These are phyloP conservation scores for Cystoderma amianthinum DNA, from an alignment of 768 basidiomycete species.

Conservation along the genomic window DNA sequence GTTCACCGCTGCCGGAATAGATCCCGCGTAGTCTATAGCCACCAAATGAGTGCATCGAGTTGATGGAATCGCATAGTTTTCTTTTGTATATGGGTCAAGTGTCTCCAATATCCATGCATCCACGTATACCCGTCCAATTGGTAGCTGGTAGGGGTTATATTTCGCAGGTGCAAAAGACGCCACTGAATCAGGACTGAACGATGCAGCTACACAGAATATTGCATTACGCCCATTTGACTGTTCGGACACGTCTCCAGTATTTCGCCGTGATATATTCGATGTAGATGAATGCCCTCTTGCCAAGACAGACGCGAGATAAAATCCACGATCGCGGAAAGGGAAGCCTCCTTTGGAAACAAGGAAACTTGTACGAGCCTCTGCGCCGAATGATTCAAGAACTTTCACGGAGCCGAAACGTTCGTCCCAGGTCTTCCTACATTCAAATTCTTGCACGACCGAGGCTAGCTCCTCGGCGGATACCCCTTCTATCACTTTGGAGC, in stretches of 20 bases:
- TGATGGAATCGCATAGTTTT: constrained; percentile 92
- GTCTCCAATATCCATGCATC: constrained; percentile 98
- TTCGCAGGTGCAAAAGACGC: constrained; percentile 53
- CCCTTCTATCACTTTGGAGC: constrained; percentile 88
- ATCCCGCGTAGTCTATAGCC: constrained; percentile 82
- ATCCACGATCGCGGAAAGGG: constrained; percentile 86
- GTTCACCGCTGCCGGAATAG: constrained; percentile 79
- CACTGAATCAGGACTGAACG: constrained; percentile 63
- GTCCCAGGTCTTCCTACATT: constrained; percentile 81
- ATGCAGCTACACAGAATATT: constrained; percentile 79
- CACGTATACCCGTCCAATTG: constrained; percentile 75
- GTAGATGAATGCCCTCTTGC: constrained; percentile 44
- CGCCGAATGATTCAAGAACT: constrained; percentile 73
- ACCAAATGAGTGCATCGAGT: constrained; percentile 81
- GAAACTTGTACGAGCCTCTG: constrained; percentile 67
- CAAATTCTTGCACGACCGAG: constrained; percentile 59
- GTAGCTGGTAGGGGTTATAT: constrained; percentile 70
- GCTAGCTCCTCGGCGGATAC: constrained; percentile 90
- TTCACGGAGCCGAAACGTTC: constrained; percentile 70
- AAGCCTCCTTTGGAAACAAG: constrained; percentile 72
- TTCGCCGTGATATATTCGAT: constrained; percentile 32
- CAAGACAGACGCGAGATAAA: constrained; percentile 70
- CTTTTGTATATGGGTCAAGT: constrained; percentile 89
- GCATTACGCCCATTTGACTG: constrained; percentile 44
- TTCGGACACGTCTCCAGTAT: constrained; percentile 31